A percentile compares a stretch with the other conserved stretches of the same genome.
phyloP scores from a whole-genome alignment of 2,329 filamentous ascomycete genomes.

The Penicillium brevicompactum region DNA sequence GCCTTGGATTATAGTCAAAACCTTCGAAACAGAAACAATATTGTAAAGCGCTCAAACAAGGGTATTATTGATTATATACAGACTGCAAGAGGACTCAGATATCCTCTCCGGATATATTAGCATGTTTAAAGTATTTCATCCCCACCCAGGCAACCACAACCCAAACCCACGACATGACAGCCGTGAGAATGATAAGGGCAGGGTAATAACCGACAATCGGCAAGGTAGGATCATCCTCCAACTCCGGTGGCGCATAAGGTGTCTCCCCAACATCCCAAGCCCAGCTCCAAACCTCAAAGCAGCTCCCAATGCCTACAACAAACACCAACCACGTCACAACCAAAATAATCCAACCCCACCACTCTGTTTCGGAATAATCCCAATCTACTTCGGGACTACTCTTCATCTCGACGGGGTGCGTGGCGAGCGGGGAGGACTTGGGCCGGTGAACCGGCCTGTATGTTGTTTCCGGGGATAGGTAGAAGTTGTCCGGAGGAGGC shows the following conservation, averaged over 20 bases:
- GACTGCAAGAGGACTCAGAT: constrained; percentile 24
- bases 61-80: constrained; percentile 2
- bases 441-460: constrained; percentile 34
- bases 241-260: constrained; percentile 89
- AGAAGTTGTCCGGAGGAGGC: constrained; percentile 68
- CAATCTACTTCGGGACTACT: constrained; percentile 56
- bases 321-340: constrained; percentile 93
- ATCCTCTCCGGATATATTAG: constrained; percentile 76
- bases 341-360: constrained; percentile 96
- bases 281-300: constrained; percentile 95
- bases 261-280: constrained; percentile 98
- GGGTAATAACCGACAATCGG: constrained; percentile 98
- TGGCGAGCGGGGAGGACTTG: constrained; percentile 42
- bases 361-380: constrained; percentile 94
- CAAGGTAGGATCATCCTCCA: constrained; percentile 91
- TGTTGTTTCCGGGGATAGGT: constrained; percentile 44
- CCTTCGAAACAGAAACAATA: not conserved
- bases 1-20: too few relatives aligned
- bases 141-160: constrained; percentile 96
- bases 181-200: constrained; percentile 86
- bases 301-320: constrained; percentile 94
- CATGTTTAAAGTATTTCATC: constrained; percentile 99
- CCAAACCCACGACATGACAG: constrained; percentile 99
- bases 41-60: not conserved
- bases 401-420: constrained; percentile 34